A percentile compares a stretch with the other conserved stretches of the same genome.
These are phyloP conservation scores for Penicillium sp. DNA, from an alignment of 2,329 filamentous ascomycete species.

Conservation along the genomic window DNA sequence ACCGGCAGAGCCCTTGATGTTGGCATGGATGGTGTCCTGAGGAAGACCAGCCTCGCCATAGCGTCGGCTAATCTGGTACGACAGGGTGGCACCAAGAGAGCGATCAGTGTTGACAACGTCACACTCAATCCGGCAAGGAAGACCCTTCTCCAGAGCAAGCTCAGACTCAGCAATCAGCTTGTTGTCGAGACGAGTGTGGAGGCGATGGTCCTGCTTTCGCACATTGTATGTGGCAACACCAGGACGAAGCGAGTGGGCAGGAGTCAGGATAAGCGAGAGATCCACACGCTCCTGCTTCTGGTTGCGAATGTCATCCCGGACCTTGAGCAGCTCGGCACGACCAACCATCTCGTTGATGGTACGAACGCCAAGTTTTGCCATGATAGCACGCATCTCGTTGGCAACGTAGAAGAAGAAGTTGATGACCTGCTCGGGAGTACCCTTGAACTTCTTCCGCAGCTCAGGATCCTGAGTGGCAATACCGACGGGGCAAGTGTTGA, in stretches of 20 bases:
- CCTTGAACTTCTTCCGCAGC: constrained; percentile 87
- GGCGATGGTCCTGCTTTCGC: constrained; percentile 92
- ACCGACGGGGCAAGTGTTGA: constrained; percentile 85
- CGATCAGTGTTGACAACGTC: constrained; percentile 97
- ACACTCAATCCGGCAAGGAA: constrained; percentile 90
- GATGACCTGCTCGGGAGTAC: constrained; percentile 92
- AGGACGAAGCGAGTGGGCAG: constrained; percentile 91
- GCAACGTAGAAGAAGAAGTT: constrained; percentile 99
- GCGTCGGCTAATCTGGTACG: constrained; percentile 91
- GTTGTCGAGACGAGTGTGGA: constrained; percentile 92
- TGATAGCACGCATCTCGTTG: constrained; percentile 93
- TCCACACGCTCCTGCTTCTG: constrained; percentile 92
- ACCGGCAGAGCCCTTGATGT: constrained; percentile 93
- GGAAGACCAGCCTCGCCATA: constrained; percentile 88
- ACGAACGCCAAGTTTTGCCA: constrained; percentile 92
- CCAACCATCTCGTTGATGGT: constrained; percentile 98
- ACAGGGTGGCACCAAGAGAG: constrained; percentile 87
- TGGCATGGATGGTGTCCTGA: constrained; percentile 90
- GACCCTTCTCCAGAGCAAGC: constrained; percentile 87
- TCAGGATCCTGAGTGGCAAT: constrained; percentile 96
- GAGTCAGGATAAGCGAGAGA: constrained; percentile 86
- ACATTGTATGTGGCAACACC: constrained; percentile 97
- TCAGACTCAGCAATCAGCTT: constrained; percentile 96
- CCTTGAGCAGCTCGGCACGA: constrained; percentile 79
- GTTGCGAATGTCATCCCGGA: constrained; percentile 83